A percentile compares a stretch with the other conserved stretches of the same genome.
These are phyloP conservation scores for Puya raimondii DNA, from an alignment of 176 grass and related monocot genomes.

Conservation along the genomic window DNA sequence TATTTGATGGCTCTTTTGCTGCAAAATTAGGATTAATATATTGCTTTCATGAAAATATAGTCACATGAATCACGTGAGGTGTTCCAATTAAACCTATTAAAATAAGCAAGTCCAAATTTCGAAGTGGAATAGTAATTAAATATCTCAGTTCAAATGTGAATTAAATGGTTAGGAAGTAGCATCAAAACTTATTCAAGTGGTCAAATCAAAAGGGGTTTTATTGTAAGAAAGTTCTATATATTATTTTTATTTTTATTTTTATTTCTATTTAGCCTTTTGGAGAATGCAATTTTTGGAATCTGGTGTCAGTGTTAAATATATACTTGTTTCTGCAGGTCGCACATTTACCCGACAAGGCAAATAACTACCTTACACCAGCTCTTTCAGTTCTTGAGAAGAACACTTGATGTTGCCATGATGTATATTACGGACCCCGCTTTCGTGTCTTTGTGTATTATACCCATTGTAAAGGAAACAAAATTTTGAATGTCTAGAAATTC, in stretches of 20 bases:
- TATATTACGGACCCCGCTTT: no score
- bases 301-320: neutral
- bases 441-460: no score
- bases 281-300: neutral
- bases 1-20: no score
- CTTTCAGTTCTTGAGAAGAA: conserved; percentile 95
- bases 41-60: no score
- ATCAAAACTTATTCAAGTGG: neutral
- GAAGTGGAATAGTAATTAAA: no score
- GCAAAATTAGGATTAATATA: no score
- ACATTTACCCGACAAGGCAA: conserved; percentile 98
- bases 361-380: conserved; percentile 92
- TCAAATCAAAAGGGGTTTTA: neutral
- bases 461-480: no score
- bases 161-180: no score
- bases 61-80: no score
- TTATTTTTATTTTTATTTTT: conserved; percentile 7
- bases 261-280: conserved; percentile 10
- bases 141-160: no score
- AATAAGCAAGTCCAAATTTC: no score
- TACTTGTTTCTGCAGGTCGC: conserved; percentile 56
- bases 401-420: conserved; percentile 31
- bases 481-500: no score
- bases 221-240: conserved; percentile 1
- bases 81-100: neutral